Evolutionary conservation across 139 green algal species (phyloP), one percentile per base, ranked within the genome.

Genomic region (Asterochloris sp.): DNA sequence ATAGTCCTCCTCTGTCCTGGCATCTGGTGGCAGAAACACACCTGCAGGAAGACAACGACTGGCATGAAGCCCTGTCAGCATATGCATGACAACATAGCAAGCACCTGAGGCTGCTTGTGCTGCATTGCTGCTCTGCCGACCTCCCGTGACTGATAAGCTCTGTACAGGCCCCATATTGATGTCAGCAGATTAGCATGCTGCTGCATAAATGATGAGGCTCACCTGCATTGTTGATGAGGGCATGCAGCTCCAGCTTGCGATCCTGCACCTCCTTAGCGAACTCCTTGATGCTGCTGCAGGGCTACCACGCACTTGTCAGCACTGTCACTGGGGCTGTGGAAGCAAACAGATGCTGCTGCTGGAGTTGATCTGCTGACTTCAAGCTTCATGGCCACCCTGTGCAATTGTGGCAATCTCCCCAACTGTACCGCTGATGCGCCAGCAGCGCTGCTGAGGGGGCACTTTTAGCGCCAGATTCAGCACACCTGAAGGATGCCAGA

Each of bases 151-250:
- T 54, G 38, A 10, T 2, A 6, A 54, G 38, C 38, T 54, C 38
- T 54, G 38, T 54, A 54, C 38, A 54, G 38, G 38, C 38, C 38
- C 38, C 38, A 6, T 2, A 6, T 54, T 54, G 38, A 6, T 6
- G 4, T 54, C 6, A 54, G 38, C 38, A 54, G 6, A 54, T 6
- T 54, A 6, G 38, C 38, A 54, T 54, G 38, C 38, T 54, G 38
- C 38, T 54, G 38, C 38, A 2, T 54, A 54, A 54, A 54, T 54
- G 38, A 54, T 54, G 38, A 6, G 38, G 38, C 38, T 54, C 38
- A 54, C 38, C 75, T 12, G 75, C 75, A 26, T 91, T 91, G 79
- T 91, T 91, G n/a, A 91, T 28, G 47, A 91, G 80, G 27, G 75
- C 60, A n/a, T 89, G 16, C 38, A 92, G 73, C 0, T 23, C 61